phyloP scores from a whole-genome alignment of 257 asterid genomes.

The Penstemon davidsonii region DNA sequence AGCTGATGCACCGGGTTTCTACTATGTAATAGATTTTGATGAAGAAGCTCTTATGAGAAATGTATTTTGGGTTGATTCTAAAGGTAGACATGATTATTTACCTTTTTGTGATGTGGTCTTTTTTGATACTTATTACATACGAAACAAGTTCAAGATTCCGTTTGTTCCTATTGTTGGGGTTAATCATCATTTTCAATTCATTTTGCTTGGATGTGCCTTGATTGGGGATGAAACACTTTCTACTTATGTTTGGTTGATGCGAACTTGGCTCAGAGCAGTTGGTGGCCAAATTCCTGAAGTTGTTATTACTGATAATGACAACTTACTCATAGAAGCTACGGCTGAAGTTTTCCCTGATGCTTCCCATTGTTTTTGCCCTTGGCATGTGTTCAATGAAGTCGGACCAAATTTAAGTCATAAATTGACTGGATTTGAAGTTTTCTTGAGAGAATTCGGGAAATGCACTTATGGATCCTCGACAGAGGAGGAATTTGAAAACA shows the following conservation, averaged over 20 bases:
- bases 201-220: slow-evolving; percentile 55
- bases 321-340: slow-evolving; percentile 32
- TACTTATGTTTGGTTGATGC: slow-evolving; percentile 45
- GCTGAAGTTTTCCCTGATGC: slow-evolving; percentile 47
- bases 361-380: slow-evolving; percentile 41
- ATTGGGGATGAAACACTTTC: slow-evolving; percentile 41
- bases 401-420: slow-evolving; percentile 29
- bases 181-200: slow-evolving; percentile 47
- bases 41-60: slow-evolving; percentile 37
- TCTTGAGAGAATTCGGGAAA: slow-evolving; percentile 30
- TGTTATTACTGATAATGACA: slow-evolving; percentile 39
- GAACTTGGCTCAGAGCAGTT: slow-evolving; percentile 57
- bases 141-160: slow-evolving; percentile 39
- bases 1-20: slow-evolving; percentile 47
- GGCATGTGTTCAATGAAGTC: slow-evolving; percentile 39
- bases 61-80: slow-evolving; percentile 45
- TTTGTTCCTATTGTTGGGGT: slow-evolving; percentile 52
- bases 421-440: slow-evolving; percentile 22
- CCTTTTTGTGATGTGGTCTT: slow-evolving; percentile 47
- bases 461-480: slow-evolving; percentile 35
- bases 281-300: slow-evolving; percentile 38
- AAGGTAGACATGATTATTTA: slow-evolving; percentile 43
- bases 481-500: slow-evolving; percentile 36
- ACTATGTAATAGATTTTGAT: slow-evolving; percentile 41
- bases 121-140: slow-evolving; percentile 47